Evolutionary conservation across 2,329 filamentous ascomycete species (phyloP).

Genomic region (Colletotrichum horii): DNA sequence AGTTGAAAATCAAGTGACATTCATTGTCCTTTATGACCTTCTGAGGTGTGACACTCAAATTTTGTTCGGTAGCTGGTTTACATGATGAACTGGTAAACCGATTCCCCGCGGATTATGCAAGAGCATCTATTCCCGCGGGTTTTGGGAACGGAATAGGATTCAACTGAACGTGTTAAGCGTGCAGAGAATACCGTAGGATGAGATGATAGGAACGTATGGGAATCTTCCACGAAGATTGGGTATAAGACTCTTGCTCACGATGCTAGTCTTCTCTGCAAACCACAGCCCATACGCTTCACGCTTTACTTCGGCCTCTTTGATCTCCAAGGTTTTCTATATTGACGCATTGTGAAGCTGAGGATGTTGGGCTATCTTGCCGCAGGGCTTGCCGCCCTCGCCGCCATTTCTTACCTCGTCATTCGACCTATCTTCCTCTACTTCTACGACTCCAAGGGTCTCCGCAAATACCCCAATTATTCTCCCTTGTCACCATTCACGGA

Average conservation of each 20-base stretch:
- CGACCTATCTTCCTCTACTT: neutral
- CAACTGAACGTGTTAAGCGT: rapidly evolving
- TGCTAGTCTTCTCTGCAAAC: neutral
- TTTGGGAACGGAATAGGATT: neutral
- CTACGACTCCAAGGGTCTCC: neutral
- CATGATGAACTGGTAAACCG: neutral
- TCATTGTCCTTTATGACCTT: neutral
- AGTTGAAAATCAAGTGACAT: neutral
- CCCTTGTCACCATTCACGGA: neutral
- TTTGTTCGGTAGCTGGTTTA: neutral
- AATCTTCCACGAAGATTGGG: neutral
- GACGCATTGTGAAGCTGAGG: no score
- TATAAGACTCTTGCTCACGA: neutral
- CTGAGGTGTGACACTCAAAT: neutral
- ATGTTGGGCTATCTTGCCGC: neutral
- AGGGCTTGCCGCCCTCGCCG: neutral
- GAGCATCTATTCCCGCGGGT: neutral
- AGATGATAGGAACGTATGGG: neutral
- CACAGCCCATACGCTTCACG: neutral
- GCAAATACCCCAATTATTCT: neutral
- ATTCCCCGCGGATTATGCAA: neutral
- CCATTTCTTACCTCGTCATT: neutral
- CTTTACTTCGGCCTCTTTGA: neutral
- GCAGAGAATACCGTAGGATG: neutral
- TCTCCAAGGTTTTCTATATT: neutral